Evolutionary conservation across 1,284 basidiomycete genomes (phyloP), one percentile per base, ranked within the genome.

Genomic region (Jaminaea rosea): DNA sequence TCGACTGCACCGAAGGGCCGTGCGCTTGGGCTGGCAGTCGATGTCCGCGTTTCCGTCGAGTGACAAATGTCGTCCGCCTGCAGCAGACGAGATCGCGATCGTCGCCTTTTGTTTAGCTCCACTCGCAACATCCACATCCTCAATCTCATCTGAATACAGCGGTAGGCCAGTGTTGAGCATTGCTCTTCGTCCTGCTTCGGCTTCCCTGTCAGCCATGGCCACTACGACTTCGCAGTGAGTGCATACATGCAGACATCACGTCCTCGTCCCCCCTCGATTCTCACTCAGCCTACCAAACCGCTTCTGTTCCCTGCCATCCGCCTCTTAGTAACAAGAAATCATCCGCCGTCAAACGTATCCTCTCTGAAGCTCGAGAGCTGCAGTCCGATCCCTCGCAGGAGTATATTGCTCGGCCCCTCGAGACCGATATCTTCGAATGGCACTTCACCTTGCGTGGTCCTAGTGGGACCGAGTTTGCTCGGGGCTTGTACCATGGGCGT

Each of bases 361-460:
- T 97, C 83, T 88, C 90, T 73, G 92, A 97, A 76, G 92, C 91
- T 3, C 79, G 83, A 56, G 92, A 97, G 73, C 81, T 94, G 7
- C 82, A 84, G 5, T 81, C 81, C 50, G 90, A 92, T 73, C 82
- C 83, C 50, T 84, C 81, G 49, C 83, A 84, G 0, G 88, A 91
- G 68, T 92, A 91, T 71, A 77, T 81, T 52, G 92, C 91, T 8
- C 83, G 82, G 0, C 92, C 92, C 2, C 77, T 93, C 13, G 92
- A 94, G 81, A 87, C 89, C 55, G 67, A 76, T 57, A 63, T 76
- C 27, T 75, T 73, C 49, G 90, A 94, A 79, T 98, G 93, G 93
- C 92, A 97, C 73, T 96, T 91, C 67, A 97, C 93, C 6, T 79
- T 97, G 46, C 83, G 89, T 56, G 93, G 92, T 1, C 84, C 92